Conservation (phyloP, 352 stramenopile genomes). For the Phytophthora litchii region DNA sequence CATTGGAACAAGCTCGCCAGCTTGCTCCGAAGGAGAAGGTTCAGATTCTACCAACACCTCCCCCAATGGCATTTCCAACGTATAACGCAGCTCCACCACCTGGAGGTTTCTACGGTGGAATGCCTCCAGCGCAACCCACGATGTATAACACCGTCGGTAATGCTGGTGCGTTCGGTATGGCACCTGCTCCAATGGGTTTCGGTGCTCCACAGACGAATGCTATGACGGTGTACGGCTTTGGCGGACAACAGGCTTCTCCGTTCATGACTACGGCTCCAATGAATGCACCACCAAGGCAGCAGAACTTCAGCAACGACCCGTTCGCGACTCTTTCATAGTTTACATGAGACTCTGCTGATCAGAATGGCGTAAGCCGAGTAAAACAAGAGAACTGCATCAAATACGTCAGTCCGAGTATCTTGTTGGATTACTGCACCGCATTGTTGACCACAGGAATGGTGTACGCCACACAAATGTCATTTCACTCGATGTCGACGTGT, state of each 20-base stretch:
- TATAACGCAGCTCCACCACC: conserved; percentile 24
- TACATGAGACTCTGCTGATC: neutral
- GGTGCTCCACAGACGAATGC: conserved; percentile 22
- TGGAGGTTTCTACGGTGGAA: conserved; percentile 34
- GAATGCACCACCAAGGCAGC: conserved; percentile 31
- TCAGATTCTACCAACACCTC: conserved; percentile 56
- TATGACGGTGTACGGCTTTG: conserved; percentile 23
- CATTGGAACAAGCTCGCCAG: conserved; percentile 72
- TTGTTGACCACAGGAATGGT: no score
- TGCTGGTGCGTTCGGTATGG: conserved; percentile 32
- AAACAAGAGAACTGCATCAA: no score
- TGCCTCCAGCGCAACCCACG: conserved; percentile 36
- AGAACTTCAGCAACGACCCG: conserved; percentile 47
- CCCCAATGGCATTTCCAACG: conserved; percentile 32
- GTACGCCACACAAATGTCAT: neutral
- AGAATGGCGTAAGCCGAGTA: neutral
- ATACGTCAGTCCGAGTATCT: no score
- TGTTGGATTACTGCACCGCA: no score
- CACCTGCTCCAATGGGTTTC: conserved; percentile 25
- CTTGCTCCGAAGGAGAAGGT: conserved; percentile 67
- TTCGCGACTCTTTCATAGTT: conserved; percentile 68
- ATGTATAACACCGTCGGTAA: conserved; percentile 44
- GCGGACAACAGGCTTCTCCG: conserved; percentile 37
- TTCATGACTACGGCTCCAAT: conserved; percentile 46
- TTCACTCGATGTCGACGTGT: conserved; percentile 61